These are phyloP conservation scores for Rhododendron vialii DNA, from an alignment of 148 eudicot genomes.

Conservation along the genomic window DNA sequence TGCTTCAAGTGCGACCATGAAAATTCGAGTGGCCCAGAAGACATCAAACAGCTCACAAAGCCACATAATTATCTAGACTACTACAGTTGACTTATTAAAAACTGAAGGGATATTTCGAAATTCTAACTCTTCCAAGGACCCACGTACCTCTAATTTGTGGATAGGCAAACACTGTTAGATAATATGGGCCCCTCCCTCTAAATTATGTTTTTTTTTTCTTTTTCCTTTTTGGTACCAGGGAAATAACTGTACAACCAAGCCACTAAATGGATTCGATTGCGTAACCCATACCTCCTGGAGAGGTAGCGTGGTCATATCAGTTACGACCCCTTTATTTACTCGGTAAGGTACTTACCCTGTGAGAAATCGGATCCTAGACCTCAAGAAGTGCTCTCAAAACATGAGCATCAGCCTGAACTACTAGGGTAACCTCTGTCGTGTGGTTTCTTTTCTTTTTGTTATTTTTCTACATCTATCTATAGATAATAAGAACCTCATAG, in stretches of 20 bases:
- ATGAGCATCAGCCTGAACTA: no score
- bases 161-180: not conserved
- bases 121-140: not conserved
- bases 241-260: no score
- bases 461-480: not conserved
- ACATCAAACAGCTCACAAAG: not conserved
- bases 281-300: no score
- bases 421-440: no score
- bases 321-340: no score
- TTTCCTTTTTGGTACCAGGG: no score
- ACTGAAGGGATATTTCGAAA: not conserved
- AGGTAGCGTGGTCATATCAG: no score
- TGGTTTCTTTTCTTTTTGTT: not conserved
- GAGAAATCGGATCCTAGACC: no score
- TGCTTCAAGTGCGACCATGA: not conserved
- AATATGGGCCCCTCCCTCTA: not conserved
- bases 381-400: no score
- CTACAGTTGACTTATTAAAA: not conserved
- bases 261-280: no score
- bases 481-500: not conserved
- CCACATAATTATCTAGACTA: not conserved
- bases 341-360: no score
- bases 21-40: not conserved
- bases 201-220: not conserved
- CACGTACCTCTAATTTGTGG: constrained; percentile 4